These are phyloP conservation scores for Yamadazyma sp. DNA, from an alignment of 1,139 yeast species.

Conservation along the genomic window DNA sequence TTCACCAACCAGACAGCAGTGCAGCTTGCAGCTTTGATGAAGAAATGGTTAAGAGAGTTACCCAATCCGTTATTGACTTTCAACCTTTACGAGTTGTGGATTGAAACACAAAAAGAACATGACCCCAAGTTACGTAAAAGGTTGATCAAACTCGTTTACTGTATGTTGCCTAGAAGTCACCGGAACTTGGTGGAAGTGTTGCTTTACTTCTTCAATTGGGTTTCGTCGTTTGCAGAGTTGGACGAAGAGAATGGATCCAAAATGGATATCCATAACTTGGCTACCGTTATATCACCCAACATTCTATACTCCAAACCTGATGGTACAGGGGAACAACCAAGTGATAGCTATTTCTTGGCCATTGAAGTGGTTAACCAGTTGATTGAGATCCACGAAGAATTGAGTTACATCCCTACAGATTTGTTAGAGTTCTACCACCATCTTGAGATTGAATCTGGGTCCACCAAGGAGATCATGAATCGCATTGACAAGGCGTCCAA, in stretches of 20 bases:
- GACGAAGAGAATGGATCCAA: conserved; percentile 89
- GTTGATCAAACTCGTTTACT: conserved; percentile 68
- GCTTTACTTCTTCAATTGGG: conserved; percentile 88
- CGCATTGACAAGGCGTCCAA: conserved; percentile 32
- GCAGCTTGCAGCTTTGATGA: conserved; percentile 90
- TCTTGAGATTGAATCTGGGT: conserved; percentile 19
- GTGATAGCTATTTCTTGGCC: conserved; percentile 85
- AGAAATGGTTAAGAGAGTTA: conserved; percentile 86
- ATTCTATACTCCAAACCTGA: conserved; percentile 52
- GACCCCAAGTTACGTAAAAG: conserved; percentile 53
- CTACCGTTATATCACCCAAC: conserved; percentile 95
- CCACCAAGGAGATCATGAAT: conserved; percentile 40
- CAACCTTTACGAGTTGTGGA: conserved; percentile 77
- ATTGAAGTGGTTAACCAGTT: conserved; percentile 87
- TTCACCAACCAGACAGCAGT: conserved; percentile 80
- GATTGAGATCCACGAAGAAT: conserved; percentile 80
- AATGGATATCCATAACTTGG: conserved; percentile 94
- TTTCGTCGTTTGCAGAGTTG: conserved; percentile 89
- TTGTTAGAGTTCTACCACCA: conserved; percentile 37
- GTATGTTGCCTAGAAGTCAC: conserved; percentile 78
- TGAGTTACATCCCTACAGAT: conserved; percentile 73
- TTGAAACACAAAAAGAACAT: conserved; percentile 62
- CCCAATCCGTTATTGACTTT: conserved; percentile 89
- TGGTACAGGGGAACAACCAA: conserved; percentile 28
- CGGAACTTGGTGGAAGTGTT: conserved; percentile 87